Evolutionary conservation across 1,284 basidiomycete species (phyloP), one percentile per base, ranked within the genome.

Genomic region (Fomitopsis palustris): DNA sequence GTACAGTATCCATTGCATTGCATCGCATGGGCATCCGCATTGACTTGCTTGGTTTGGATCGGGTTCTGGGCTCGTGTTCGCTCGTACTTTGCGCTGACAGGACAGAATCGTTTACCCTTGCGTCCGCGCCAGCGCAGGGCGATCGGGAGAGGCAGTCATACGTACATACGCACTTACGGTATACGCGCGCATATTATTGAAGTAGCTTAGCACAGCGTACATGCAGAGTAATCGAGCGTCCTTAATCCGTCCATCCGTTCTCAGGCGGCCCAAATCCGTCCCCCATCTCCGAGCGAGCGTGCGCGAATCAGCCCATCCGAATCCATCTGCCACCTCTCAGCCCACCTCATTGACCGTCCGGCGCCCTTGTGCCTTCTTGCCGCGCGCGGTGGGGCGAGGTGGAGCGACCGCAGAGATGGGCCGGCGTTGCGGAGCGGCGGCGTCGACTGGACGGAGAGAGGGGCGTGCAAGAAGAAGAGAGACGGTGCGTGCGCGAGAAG

Each of bases 1-100:
- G 49, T 52, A 52, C 49, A 52, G 31, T 52, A 51, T 45, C 42
- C 45, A 47, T 47, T 25, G 25, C 45, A 47, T 47, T 16, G 43
- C 43, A 45, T 45, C 12, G 19, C 45, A 35, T 35, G 3, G 14
- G 9, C 33, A 19, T 23, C 9, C 27, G 21, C 29, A 23, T 14
- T 10, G 29, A 33, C 31, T 33, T 19, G 33, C 33, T 19, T 23
- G 6, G 49, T 21, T 33, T 52, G 49, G 4, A 7, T 10, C 9
- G 14, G 19, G 16, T 2, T 33, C 27, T 16, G 14, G 29, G 25
- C 19, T 35, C 31, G 29, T 5, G 42, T 21, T 17, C 21, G 4
- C 43, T 21, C 43, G 43, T 10, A 4, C 43, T n/a, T 23, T 39
- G 9, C 42, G 21, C 19, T 43, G 23, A 23, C 21, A 19, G 10